Percentiles rank a stretch among this genome's conserved stretches.
Conservation (phyloP, 768 basidiomycete species). For the Zangia roseola region DNA sequence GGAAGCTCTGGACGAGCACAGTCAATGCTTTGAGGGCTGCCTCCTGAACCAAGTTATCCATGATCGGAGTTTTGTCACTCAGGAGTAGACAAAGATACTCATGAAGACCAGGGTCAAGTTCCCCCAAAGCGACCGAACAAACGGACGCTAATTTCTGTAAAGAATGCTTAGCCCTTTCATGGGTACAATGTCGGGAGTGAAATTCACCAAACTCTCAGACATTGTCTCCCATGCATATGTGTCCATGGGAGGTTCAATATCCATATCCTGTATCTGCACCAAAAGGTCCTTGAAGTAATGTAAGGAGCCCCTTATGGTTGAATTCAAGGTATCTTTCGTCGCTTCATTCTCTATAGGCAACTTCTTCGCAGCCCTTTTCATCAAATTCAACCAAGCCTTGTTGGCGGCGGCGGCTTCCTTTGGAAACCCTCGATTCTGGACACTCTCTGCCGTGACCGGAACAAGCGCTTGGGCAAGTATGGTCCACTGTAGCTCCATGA, state of each 20-base stretch:
- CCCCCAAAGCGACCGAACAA: slow-evolving; percentile 69
- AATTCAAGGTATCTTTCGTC: slow-evolving; percentile 42
- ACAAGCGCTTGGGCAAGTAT: slow-evolving; percentile 70
- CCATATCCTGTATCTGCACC: slow-evolving; percentile 80
- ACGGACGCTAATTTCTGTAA: slow-evolving; percentile 80
- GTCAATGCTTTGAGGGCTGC: slow-evolving; percentile 85
- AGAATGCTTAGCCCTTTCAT: not conserved
- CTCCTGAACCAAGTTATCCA: slow-evolving; percentile 83
- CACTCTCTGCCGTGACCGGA: slow-evolving; percentile 34
- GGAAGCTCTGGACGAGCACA: slow-evolving; percentile 85
- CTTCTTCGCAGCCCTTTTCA: slow-evolving; percentile 46
- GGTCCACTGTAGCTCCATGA: slow-evolving; percentile 84
- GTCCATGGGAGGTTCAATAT: slow-evolving; percentile 72
- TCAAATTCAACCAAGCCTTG: slow-evolving; percentile 72
- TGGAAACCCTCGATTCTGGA: slow-evolving; percentile 24
- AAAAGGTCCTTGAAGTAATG: slow-evolving; percentile 78
- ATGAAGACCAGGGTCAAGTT: slow-evolving; percentile 69
- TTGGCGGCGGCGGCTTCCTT: slow-evolving; percentile 83
- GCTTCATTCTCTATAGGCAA: slow-evolving; percentile 37
- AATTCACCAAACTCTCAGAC: slow-evolving; percentile 79
- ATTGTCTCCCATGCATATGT: slow-evolving; percentile 94
- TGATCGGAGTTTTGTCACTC: slow-evolving; percentile 77
- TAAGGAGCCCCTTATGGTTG: slow-evolving; percentile 59
- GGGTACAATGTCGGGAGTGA: not conserved
- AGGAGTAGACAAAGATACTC: slow-evolving; percentile 69